These are phyloP conservation scores for Rhizomucor miehei DNA, from an alignment of 371 early-diverging fungal genomes.

Conservation along the genomic window DNA sequence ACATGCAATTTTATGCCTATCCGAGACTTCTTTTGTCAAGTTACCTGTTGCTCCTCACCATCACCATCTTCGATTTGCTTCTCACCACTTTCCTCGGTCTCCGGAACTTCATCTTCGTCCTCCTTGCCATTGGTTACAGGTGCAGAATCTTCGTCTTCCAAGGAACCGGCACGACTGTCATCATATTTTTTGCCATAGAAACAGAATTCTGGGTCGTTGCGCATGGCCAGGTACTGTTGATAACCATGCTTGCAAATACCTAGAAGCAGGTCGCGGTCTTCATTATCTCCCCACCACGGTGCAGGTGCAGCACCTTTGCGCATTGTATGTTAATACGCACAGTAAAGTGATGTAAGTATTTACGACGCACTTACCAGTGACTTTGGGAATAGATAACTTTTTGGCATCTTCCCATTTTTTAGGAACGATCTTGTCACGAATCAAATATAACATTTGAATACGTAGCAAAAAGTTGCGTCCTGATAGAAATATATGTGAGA, in stretches of 20 bases:
- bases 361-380: conserved; percentile 50
- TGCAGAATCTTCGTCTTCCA: conserved; percentile 32
- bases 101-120: conserved; percentile 10
- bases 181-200: conserved; percentile 62
- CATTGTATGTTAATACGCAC: not conserved
- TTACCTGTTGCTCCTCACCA: conserved; percentile 13
- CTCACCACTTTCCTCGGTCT: conserved; percentile 13
- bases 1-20: not conserved
- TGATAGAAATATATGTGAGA: not conserved
- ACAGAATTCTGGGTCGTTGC: conserved; percentile 68
- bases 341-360: too few species aligned
- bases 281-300: conserved; percentile 80
- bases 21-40: not conserved
- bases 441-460: conserved; percentile 73
- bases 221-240: conserved; percentile 64
- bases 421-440: conserved; percentile 63
- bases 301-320: conserved; percentile 51
- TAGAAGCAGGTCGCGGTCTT: conserved; percentile 80
- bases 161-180: conserved; percentile 37
- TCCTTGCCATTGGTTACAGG: conserved; percentile 9
- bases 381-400: conserved; percentile 47
- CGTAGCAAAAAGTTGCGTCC: conserved; percentile 69
- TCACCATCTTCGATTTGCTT: conserved; percentile 12
- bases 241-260: conserved; percentile 85
- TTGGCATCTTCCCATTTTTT: conserved; percentile 49